phyloP scores from a whole-genome alignment of 2,329 filamentous ascomycete species.

The Sclerotinia minor region DNA sequence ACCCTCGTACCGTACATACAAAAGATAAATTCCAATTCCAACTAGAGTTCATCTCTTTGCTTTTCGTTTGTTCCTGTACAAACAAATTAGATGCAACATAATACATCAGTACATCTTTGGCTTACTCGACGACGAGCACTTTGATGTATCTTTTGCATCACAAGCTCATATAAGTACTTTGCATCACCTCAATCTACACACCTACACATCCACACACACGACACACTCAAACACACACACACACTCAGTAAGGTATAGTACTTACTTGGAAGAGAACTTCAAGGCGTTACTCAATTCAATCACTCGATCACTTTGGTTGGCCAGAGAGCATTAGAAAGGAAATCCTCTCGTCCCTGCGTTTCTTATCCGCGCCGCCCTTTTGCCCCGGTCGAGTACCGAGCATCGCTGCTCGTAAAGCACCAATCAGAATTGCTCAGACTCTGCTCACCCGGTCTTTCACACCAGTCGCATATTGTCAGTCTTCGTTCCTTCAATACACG shows the following conservation, averaged over 20 bases:
- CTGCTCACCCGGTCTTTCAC: conserved; percentile 17
- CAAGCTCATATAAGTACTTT: background rate
- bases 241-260: conserved; percentile 22
- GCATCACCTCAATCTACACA: conserved; percentile 14
- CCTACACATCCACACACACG: background rate
- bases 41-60: conserved; percentile 6
- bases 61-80: conserved; percentile 1
- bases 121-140: conserved; percentile 9
- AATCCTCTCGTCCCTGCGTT: conserved; percentile 20
- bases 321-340: background rate
- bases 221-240: background rate
- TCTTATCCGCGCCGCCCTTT: conserved; percentile 20
- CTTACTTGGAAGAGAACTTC: conserved; percentile 9
- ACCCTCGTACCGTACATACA: background rate
- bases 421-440: conserved; percentile 21
- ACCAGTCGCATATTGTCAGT: conserved; percentile 22
- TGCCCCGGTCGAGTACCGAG: conserved; percentile 22
- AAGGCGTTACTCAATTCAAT: conserved; percentile 14
- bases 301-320: conserved; percentile 21
- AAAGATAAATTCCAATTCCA: conserved; percentile 11
- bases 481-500: conserved; percentile 16
- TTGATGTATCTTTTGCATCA: conserved; percentile 9
- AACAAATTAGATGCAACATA: background rate
- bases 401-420: conserved; percentile 15
- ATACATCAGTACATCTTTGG: background rate